Evolutionary conservation across 305 asterid genomes (phyloP).

Genomic region (Plantago coronopus): DNA sequence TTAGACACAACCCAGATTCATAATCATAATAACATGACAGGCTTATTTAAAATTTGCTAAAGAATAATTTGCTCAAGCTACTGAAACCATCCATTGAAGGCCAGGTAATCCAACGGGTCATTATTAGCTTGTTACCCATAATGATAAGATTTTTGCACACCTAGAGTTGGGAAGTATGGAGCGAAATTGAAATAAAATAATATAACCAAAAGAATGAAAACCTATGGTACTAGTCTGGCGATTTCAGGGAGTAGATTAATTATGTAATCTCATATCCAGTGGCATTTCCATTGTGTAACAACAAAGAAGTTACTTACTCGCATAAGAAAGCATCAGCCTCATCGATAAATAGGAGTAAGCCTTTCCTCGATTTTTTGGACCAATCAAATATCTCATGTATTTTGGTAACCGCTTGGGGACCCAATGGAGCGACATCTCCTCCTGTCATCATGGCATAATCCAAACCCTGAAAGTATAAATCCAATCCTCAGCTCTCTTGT

Average conservation of each 20-base stretch:
- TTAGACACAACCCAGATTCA: background rate
- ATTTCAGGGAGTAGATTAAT: background rate
- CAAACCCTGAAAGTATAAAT: constrained; percentile 61
- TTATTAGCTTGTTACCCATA: too few relatives aligned
- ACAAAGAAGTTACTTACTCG: constrained; percentile 88
- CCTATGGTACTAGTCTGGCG: background rate
- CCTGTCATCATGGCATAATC: constrained; percentile 99
- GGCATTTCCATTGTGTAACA: background rate
- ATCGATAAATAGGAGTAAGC: constrained; percentile 86
- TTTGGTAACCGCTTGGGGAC: constrained; percentile 94
- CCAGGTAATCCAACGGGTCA: background rate
- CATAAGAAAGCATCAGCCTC: constrained; percentile 98
- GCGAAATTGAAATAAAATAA: background rate
- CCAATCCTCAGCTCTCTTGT: background rate
- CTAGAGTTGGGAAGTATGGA: background rate
- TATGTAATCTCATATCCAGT: background rate
- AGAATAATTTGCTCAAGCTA: background rate
- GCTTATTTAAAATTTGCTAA: background rate
- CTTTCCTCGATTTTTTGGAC: constrained; percentile 89
- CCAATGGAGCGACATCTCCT: constrained; percentile 98
- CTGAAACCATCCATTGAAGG: background rate
- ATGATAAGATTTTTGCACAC: background rate
- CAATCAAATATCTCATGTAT: constrained; percentile 97
- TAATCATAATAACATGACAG: background rate
- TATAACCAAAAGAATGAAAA: background rate